Evolutionary conservation across 768 basidiomycete species (phyloP).

Genomic region (Lentinula guzmanii): DNA sequence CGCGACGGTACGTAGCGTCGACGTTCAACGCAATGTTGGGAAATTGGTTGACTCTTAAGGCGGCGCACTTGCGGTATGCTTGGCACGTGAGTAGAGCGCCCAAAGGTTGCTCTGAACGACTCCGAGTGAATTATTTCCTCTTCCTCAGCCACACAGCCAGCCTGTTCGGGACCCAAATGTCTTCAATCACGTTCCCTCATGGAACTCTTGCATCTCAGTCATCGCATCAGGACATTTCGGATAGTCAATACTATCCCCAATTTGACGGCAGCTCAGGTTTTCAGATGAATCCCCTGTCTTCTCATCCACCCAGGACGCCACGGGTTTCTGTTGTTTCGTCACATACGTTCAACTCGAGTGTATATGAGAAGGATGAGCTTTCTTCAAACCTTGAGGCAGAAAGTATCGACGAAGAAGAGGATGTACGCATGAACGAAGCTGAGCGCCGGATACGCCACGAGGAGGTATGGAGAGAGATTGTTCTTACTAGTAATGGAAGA

Average conservation of each 20-base stretch:
- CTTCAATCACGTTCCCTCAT: conserved; percentile 58
- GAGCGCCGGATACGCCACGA: conserved; percentile 47
- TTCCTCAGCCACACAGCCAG: not conserved
- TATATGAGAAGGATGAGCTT: conserved; percentile 41
- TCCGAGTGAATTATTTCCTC: conserved; percentile 8
- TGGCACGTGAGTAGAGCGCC: not conserved
- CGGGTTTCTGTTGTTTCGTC: conserved; percentile 44
- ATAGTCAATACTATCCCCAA: conserved; percentile 47
- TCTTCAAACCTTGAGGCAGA: conserved; percentile 30
- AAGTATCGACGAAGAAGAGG: conserved; percentile 41
- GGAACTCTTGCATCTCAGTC: conserved; percentile 30
- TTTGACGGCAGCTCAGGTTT: conserved; percentile 61
- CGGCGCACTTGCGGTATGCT: not conserved
- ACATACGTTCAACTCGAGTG: conserved; percentile 31
- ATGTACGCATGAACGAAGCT: conserved; percentile 36
- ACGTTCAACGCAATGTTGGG: not conserved
- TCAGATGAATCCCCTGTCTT: conserved; percentile 77
- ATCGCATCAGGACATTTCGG: conserved; percentile 29
- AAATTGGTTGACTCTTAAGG: too few relatives aligned
- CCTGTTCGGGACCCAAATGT: conserved; percentile 36
- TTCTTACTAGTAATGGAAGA: conserved; percentile 71
- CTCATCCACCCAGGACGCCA: conserved; percentile 75
- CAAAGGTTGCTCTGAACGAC: too few relatives aligned
- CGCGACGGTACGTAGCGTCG: not conserved
- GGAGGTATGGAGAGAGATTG: conserved; percentile 78